phyloP scores from a whole-genome alignment of 2,329 filamentous ascomycete genomes.

The Lasiodiplodia gonubiensis region DNA sequence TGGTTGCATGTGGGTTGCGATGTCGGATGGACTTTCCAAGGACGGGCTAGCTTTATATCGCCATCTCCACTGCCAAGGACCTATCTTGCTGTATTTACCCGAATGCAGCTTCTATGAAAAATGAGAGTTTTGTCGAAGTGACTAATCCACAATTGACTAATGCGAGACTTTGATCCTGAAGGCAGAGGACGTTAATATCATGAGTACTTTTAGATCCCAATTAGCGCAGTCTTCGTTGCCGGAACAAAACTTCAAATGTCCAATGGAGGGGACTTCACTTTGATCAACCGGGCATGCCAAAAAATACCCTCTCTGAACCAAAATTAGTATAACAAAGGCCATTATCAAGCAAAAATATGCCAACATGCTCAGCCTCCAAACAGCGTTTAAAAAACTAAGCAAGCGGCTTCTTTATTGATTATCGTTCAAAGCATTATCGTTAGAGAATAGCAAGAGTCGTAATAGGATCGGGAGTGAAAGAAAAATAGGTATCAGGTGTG shows the following conservation, averaged over 20 bases:
- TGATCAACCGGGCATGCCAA: no score
- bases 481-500: slow-evolving; percentile 2
- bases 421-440: not conserved
- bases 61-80: not conserved
- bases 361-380: not conserved
- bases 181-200: no score
- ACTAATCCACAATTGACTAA: not conserved
- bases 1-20: slow-evolving; percentile 13
- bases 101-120: not conserved
- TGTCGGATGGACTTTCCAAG: slow-evolving; percentile 22
- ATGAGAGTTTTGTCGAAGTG: not conserved
- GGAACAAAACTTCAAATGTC: not conserved
- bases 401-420: not conserved
- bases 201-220: no score
- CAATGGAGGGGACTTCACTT: no score
- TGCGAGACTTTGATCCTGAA: not conserved
- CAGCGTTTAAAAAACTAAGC: not conserved
- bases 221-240: no score
- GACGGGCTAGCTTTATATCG: not conserved
- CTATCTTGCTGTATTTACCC: not conserved
- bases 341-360: not conserved
- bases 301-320: no score
- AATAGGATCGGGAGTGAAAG: not conserved
- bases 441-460: not conserved
- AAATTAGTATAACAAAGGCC: no score